Percentiles rank a stretch among this genome's conserved stretches.
Evolutionary conservation across 306 rosid genomes (phyloP).

Genomic region (Trifolium repens): DNA sequence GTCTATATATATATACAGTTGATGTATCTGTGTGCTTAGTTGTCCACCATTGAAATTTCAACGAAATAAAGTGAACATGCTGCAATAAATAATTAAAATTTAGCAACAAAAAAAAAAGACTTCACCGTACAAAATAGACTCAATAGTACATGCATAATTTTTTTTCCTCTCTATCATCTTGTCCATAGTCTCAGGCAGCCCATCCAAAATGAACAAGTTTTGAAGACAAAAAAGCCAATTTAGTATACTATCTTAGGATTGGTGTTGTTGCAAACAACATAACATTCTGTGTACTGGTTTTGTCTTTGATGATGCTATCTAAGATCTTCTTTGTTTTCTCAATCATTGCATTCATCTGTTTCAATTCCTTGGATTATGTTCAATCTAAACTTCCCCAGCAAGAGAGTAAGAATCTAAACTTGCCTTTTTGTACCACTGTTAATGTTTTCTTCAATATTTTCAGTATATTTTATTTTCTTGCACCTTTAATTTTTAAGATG

Average conservation of each 20-base stretch:
- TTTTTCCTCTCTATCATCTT: not conserved
- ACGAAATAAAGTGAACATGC: not conserved
- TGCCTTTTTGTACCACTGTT: not conserved
- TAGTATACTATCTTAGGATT: no score
- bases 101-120: no score
- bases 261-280: not conserved
- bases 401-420: constrained; percentile 43
- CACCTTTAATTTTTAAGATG: not conserved
- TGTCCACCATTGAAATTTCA: constrained; percentile 1
- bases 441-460: no score
- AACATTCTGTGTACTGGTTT: constrained; percentile 10
- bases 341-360: constrained; percentile 40
- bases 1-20: no score
- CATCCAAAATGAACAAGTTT: constrained; percentile 10
- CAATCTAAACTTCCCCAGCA: constrained; percentile 45
- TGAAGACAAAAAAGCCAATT: not conserved
- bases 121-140: not conserved
- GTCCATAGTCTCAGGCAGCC: not conserved
- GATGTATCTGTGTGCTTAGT: constrained; percentile 3
- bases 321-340: constrained; percentile 34
- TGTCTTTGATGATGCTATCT: constrained; percentile 30
- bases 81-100: no score
- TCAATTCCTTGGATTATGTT: constrained; percentile 37
- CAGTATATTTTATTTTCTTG: not conserved
- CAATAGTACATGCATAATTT: not conserved